phyloP scores from a whole-genome alignment of 2,329 filamentous ascomycete genomes.

The Ophiostoma ulmi region DNA sequence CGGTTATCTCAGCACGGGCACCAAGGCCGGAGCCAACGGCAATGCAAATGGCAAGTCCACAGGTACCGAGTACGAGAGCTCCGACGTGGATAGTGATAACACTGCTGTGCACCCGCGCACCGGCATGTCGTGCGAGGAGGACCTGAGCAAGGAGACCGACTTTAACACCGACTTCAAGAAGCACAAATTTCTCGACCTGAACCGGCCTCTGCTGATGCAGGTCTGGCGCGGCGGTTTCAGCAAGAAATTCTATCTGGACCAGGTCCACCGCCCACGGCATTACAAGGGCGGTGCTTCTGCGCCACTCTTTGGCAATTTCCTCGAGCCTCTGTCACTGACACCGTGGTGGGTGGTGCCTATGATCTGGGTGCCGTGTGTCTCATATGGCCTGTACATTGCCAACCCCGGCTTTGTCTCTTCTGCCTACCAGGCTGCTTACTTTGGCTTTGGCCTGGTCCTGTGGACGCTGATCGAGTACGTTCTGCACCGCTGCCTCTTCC shows the following conservation, averaged over 20 bases:
- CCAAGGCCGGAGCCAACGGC: slow-evolving; percentile 42
- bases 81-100: slow-evolving; percentile 29
- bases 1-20: slow-evolving; percentile 67
- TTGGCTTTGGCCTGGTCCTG: slow-evolving; percentile 63
- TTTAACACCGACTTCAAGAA: slow-evolving; percentile 68
- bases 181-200: slow-evolving; percentile 91
- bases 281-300: slow-evolving; percentile 92
- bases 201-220: slow-evolving; percentile 76
- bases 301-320: slow-evolving; percentile 92
- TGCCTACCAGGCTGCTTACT: slow-evolving; percentile 54
- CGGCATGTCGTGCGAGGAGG: slow-evolving; percentile 83
- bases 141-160: slow-evolving; percentile 83
- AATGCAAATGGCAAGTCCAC: slow-evolving; percentile 41
- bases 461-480: slow-evolving; percentile 91
- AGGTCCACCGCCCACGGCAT: slow-evolving; percentile 91
- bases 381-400: slow-evolving; percentile 66
- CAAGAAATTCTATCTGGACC: slow-evolving; percentile 95
- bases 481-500: slow-evolving; percentile 87
- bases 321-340: slow-evolving; percentile 95
- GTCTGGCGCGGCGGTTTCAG: slow-evolving; percentile 82
- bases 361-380: slow-evolving; percentile 76
- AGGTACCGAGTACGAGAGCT: slow-evolving; percentile 15
- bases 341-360: slow-evolving; percentile 87
- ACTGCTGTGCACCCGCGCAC: slow-evolving; percentile 56
- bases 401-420: slow-evolving; percentile 53